Conservation (phyloP, 257 asterid genomes). For the Cynanchum wilfordii region DNA sequence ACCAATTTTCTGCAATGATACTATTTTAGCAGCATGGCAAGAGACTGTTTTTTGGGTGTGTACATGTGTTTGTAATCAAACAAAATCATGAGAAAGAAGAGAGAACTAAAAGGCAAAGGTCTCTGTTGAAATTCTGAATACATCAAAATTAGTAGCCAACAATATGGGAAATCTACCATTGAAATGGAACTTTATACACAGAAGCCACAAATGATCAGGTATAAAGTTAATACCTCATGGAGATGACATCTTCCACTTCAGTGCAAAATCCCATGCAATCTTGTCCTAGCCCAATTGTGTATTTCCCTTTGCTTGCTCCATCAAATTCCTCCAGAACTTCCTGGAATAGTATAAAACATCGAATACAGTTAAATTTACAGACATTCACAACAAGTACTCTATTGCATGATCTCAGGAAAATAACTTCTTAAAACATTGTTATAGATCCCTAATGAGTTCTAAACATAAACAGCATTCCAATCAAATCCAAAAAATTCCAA, state of each 20-base stretch:
- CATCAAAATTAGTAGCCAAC: background rate
- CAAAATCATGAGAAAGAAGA: background rate
- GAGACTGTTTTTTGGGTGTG: background rate
- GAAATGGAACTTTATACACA: background rate
- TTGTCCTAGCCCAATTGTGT: conserved; percentile 99
- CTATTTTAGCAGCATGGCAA: background rate
- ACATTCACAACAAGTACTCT: conserved; percentile 11
- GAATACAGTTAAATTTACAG: background rate
- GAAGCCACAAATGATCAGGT: conserved; percentile 4
- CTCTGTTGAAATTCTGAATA: background rate
- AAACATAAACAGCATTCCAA: background rate
- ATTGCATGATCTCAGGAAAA: conserved; percentile 1
- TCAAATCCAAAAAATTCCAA: conserved; percentile 3
- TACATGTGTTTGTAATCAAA: background rate
- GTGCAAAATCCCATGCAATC: conserved; percentile 98
- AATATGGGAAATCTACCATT: background rate
- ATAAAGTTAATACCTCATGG: conserved; percentile 68
- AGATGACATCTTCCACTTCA: conserved; percentile 97
- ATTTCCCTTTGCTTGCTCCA: conserved; percentile 99
- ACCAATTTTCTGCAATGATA: background rate
- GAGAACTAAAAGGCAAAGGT: background rate
- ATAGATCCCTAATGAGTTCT: background rate
- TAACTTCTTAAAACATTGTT: background rate
- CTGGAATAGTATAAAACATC: conserved; percentile 33
- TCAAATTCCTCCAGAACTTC: conserved; percentile 93